Base-by-base conservation (phyloP, 768 basidiomycete genomes). In the Mycena galericulata region DNA sequence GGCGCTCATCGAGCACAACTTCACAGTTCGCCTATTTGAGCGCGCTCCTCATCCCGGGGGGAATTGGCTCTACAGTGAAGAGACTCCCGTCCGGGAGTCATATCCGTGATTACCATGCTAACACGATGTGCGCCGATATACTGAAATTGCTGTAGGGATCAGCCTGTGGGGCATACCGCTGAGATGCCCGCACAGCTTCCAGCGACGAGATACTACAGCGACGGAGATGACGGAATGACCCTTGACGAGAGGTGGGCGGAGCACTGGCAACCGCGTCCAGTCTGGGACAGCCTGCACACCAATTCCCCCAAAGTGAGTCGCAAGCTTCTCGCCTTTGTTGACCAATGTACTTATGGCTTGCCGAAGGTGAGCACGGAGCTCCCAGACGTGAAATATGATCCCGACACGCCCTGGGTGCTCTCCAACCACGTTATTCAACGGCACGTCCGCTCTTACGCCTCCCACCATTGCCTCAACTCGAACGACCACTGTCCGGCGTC, bases 21-120 rank as follows among this genome's bases (percentile, higher is more conserved):
- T 68, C 38, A 55, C 53, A 7, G 69, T 70, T 24, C 65, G 69
- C 24, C 46, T 72, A 32, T 68, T 68, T 24, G 70, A 68, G 32
- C 70, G 66, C 22, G 60, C 65, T 7, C 70, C 67, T 3, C 57
- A 50, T 20, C 74, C 74, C 1, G 71, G 74, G 4, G 74, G 74
- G 8, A 74, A 72, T 63, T 74, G 74, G 74, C 67, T 62, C 53
- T 72, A 73, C 50, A 73, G 71, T 20, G 68, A 69, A 18, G 72
- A 75, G 26, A 64, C 59, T n/a, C 72, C 74, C 11, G 51, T 68
- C 3, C 32, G 70, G 34, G 70, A 72, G 40, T 38, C 70, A 14
- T 72, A 72, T 65, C 70, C 67, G 70, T 68, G 29, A 64, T 34
- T 62, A 8, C 12, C 26, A 14, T 15, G 4, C 22, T 26, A 24